Evolutionary conservation across 495 filamentous ascomycete species (phyloP).

Genomic region (Penicillium atrosanguineum): DNA sequence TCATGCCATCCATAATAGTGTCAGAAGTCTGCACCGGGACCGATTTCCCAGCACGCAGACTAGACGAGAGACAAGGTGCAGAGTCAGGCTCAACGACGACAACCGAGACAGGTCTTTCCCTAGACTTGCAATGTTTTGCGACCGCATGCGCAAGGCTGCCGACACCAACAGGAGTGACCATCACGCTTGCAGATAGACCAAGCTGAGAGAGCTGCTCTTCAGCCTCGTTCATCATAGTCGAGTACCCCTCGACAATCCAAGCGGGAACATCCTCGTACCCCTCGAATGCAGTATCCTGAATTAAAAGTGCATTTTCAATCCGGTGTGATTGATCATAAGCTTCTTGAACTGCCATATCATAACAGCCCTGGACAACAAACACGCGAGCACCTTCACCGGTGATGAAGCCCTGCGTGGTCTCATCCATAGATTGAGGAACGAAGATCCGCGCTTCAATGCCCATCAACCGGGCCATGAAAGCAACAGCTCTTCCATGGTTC

Average conservation of each 20-base stretch:
- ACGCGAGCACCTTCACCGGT: conserved; percentile 56
- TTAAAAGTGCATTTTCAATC: conserved; percentile 44
- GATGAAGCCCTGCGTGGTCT: conserved; percentile 52
- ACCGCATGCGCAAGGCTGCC: conserved; percentile 65
- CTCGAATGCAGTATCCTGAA: conserved; percentile 63
- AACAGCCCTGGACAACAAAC: conserved; percentile 50
- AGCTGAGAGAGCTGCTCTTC: conserved; percentile 49
- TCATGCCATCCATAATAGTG: conserved; percentile 68
- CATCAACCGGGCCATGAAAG: conserved; percentile 59
- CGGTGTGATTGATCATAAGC: conserved; percentile 35
- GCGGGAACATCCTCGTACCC: conserved; percentile 61
- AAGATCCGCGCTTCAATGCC: conserved; percentile 50
- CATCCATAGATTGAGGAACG: conserved; percentile 54
- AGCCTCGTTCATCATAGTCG: conserved; percentile 62
- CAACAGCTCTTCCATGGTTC: conserved; percentile 70
- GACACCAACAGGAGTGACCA: conserved; percentile 61
- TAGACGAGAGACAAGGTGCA: conserved; percentile 56
- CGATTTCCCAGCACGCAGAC: conserved; percentile 44
- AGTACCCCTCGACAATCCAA: conserved; percentile 74
- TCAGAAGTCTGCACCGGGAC: conserved; percentile 44
- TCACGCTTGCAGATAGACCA: conserved; percentile 32
- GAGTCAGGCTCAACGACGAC: conserved; percentile 63
- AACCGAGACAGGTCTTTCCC: conserved; percentile 32
- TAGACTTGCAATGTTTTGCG: conserved; percentile 53
- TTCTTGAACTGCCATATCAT: conserved; percentile 56